A percentile compares a stretch with the other conserved stretches of the same genome.
These are phyloP conservation scores for Eremomyces bilateralis DNA, from an alignment of 495 filamentous ascomycete genomes.

Conservation along the genomic window DNA sequence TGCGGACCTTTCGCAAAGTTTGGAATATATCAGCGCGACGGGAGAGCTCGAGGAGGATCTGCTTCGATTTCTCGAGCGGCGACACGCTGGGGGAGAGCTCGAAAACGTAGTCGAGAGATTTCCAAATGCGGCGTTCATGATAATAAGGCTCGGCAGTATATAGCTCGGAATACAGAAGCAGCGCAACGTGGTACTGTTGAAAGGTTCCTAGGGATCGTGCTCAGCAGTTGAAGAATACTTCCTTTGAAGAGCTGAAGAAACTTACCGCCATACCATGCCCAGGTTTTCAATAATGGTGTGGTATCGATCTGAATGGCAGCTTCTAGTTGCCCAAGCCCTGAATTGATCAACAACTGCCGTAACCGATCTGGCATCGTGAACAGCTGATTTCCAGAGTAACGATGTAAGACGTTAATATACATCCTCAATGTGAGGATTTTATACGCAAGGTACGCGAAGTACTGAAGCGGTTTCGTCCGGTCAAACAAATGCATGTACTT, in stretches of 20 bases:
- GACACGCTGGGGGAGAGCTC: constrained; percentile 28
- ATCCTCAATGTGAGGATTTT: constrained; percentile 36
- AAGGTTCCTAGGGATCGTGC: constrained; percentile 13
- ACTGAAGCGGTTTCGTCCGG: constrained; percentile 33
- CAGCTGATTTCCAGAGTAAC: constrained; percentile 26
- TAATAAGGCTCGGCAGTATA: constrained; percentile 32
- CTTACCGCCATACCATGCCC: constrained; percentile 24
- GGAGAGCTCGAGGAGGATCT: constrained; percentile 21
- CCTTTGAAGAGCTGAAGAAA: constrained; percentile 24
- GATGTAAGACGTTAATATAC: constrained; percentile 41
- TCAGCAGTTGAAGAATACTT: background rate
- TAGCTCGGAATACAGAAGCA: constrained; percentile 26
- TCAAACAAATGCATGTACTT: constrained; percentile 38
- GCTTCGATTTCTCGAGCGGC: constrained; percentile 19
- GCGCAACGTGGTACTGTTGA: constrained; percentile 26
- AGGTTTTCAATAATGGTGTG: constrained; percentile 24
- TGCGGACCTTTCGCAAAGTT: constrained; percentile 17
- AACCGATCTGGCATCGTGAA: constrained; percentile 28
- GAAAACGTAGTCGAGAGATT: constrained; percentile 49
- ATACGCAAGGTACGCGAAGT: constrained; percentile 35
- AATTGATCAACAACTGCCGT: constrained; percentile 26
- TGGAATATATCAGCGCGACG: constrained; percentile 19
- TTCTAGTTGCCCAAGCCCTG: constrained; percentile 33
- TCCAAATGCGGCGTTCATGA: constrained; percentile 42
- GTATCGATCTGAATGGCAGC: constrained; percentile 37